phyloP scores from a whole-genome alignment of 371 early-diverging fungal species.

The Mortierella sp. region DNA sequence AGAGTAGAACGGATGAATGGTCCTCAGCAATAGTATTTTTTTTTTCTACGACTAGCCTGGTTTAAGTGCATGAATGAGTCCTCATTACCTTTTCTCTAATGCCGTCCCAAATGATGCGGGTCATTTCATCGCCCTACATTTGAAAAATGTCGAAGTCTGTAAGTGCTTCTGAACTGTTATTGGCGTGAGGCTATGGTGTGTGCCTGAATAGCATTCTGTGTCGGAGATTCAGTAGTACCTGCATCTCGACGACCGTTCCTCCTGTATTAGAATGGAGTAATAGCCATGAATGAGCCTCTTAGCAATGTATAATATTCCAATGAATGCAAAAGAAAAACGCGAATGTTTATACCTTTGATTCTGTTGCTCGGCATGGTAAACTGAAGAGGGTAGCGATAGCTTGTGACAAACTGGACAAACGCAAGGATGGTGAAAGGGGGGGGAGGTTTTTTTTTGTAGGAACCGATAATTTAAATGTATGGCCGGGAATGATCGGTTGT shows the following conservation, averaged over 20 bases:
- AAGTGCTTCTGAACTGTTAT: not conserved
- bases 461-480: too few relatives aligned
- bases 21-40: not conserved
- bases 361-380: slow-evolving; percentile 19
- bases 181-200: not conserved
- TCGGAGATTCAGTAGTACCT: slow-evolving; percentile 15
- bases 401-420: too few relatives aligned
- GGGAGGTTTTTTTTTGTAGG: too few relatives aligned
- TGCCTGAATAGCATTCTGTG: not conserved
- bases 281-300: not conserved
- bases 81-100: slow-evolving; percentile 88
- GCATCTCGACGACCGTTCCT: slow-evolving; percentile 55
- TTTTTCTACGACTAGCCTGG: slow-evolving; percentile 2
- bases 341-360: slow-evolving; percentile 1
- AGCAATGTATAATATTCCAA: not conserved
- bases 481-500: too few relatives aligned
- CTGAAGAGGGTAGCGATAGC: too few relatives aligned
- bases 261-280: slow-evolving; percentile 10
- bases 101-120: slow-evolving; percentile 93
- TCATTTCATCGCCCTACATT: slow-evolving; percentile 92
- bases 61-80: not conserved
- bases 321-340: not conserved
- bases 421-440: too few relatives aligned
- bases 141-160: not conserved
- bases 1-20: not conserved